These are phyloP conservation scores for Waltergamsia citrina DNA, from an alignment of 2,329 filamentous ascomycete species.

Conservation along the genomic window DNA sequence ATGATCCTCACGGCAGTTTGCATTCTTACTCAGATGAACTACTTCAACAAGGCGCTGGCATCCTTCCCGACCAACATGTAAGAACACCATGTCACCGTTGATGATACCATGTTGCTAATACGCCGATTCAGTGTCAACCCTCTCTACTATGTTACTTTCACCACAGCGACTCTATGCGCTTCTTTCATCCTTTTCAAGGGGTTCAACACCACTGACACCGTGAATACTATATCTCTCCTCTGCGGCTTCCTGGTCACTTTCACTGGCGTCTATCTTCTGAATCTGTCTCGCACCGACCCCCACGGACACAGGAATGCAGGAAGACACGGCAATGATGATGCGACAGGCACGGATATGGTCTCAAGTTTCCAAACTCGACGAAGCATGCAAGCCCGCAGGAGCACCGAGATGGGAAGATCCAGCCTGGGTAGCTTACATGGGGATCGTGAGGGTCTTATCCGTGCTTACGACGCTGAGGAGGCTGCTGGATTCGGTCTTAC, in stretches of 20 bases:
- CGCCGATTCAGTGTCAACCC: slow-evolving; percentile 70
- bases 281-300: slow-evolving; percentile 87
- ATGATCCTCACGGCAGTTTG: slow-evolving; percentile 87
- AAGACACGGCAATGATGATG: slow-evolving; percentile 56
- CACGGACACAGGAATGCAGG: slow-evolving; percentile 62
- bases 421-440: slow-evolving; percentile 55
- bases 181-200: slow-evolving; percentile 94
- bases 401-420: slow-evolving; percentile 53
- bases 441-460: slow-evolving; percentile 77
- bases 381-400: slow-evolving; percentile 85
- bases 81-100: slow-evolving; percentile 21
- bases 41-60: slow-evolving; percentile 97
- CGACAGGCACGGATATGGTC: slow-evolving; percentile 83
- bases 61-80: slow-evolving; percentile 97
- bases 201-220: slow-evolving; percentile 87
- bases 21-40: slow-evolving; percentile 99
- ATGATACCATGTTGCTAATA: slow-evolving; percentile 6
- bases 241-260: slow-evolving; percentile 94
- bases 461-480: slow-evolving; percentile 80
- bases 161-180: slow-evolving; percentile 84
- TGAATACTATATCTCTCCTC: slow-evolving; percentile 86
- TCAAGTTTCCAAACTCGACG: slow-evolving; percentile 82
- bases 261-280: slow-evolving; percentile 88
- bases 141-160: slow-evolving; percentile 96
- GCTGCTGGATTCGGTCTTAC: slow-evolving; percentile 63